Evolutionary conservation across 768 basidiomycete genomes (phyloP), one percentile per base, ranked within the genome.

Genomic region (Leccinum imitatum): DNA sequence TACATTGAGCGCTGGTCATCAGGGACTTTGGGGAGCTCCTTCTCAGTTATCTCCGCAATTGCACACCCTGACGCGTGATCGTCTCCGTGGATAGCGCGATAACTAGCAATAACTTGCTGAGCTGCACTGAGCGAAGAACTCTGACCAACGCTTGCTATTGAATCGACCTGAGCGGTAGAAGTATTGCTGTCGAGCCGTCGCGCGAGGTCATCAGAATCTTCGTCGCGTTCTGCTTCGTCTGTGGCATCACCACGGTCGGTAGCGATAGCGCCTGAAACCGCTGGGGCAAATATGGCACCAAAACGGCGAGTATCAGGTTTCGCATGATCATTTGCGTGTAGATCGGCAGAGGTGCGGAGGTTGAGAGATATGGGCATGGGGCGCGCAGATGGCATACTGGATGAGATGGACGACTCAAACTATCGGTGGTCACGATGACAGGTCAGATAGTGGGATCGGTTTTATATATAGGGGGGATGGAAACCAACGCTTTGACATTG

Each of bases 1-100:
- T 64, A 67, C 67, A 67, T 63, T 7, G 73, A 74, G 15, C 58
- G 61, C 56, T 59, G 63, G 58, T 73, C 69, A 46, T 71, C 65
- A 47, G 66, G 69, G 50, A 62, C 37, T 19, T 50, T 50, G 17
- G 70, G 59, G 47, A 61, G 64, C 0, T 44, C 59, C 59, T 67
- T 73, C 10, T 63, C 62, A 10, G 52, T 58, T 30, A 50, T 52
- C 23, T 65, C 61, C 31, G 47, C 37, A 31, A 11, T 37, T 27
- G 56, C 14, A 50, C 30, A 51, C 33, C 50, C 51, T 1, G 54
- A 48, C 6, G 21, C 46, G 15, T 31, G 25, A 50, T 61, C 56
- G 31, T 44, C 25, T 30, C 30, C 53, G 30, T 65, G 57, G 21
- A 60, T 19, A 10, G 64, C 63, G 21, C 59, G 68, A 57, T 71